Evolutionary conservation across 208 protist species (phyloP).

Genomic region (Crithidia thermophila): DNA sequence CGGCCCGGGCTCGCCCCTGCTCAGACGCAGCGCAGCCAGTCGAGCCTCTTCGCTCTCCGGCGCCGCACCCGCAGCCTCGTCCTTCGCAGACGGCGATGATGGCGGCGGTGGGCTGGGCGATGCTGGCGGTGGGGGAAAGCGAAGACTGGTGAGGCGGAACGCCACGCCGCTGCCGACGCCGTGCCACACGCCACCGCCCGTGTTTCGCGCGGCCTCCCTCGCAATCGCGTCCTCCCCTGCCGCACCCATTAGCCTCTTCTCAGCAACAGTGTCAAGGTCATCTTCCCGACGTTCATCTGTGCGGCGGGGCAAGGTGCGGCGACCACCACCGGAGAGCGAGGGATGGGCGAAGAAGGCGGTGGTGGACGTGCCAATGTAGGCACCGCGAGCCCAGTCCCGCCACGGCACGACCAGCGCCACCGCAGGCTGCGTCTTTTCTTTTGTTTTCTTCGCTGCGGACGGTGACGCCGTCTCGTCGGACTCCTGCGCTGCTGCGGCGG

Average conservation of each 20-base stretch:
- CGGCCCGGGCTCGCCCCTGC: slow-evolving; percentile 21
- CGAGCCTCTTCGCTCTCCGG: neutral
- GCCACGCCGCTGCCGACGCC: slow-evolving; percentile 36
- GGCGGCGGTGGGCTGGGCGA: neutral
- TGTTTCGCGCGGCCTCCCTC: neutral
- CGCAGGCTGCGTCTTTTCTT: neutral
- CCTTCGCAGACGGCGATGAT: neutral
- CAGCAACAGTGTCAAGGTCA: neutral
- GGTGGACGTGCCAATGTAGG: slow-evolving; percentile 29
- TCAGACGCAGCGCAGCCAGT: slow-evolving; percentile 8
- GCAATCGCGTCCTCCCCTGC: neutral
- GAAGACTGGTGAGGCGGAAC: slow-evolving; percentile 29
- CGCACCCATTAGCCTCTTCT: neutral
- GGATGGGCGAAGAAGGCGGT: slow-evolving; percentile 26
- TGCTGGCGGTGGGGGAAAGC: slow-evolving; percentile 14
- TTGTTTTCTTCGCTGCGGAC: neutral
- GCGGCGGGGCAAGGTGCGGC: slow-evolving; percentile 6
- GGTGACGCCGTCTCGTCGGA: neutral
- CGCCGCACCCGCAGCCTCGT: neutral
- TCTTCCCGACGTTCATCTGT: neutral
- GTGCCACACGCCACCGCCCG: slow-evolving; percentile 6
- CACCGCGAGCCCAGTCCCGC: slow-evolving; percentile 34
- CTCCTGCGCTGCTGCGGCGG: neutral
- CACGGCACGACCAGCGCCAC: slow-evolving; percentile 22
- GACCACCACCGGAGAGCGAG: slow-evolving; percentile 22